Evolutionary conservation across 2,329 filamentous ascomycete species (phyloP).

Genomic region (Aspergillus sojae): DNA sequence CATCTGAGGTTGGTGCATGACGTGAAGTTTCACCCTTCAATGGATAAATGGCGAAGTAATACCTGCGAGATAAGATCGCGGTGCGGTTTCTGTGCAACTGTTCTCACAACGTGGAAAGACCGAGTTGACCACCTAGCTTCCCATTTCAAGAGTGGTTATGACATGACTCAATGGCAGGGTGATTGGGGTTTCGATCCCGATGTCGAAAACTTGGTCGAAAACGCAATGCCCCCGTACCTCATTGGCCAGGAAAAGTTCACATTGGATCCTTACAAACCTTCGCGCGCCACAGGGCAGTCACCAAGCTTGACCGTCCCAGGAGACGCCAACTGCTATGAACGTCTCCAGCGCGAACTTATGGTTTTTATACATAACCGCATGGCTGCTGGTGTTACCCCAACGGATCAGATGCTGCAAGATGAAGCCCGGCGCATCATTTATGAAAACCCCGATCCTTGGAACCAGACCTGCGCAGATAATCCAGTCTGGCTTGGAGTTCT

Average conservation of each 20-base stretch:
- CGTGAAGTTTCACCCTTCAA: conserved; percentile 56
- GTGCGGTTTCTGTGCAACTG: conserved; percentile 47
- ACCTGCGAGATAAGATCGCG: conserved; percentile 56
- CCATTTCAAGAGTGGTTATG: conserved; percentile 42
- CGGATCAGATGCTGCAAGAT: conserved; percentile 40
- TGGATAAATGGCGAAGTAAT: conserved; percentile 63
- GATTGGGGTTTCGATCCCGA: conserved; percentile 45
- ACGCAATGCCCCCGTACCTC: conserved; percentile 42
- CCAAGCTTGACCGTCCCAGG: conserved; percentile 29
- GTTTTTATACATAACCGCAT: conserved; percentile 41
- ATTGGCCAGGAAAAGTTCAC: conserved; percentile 38
- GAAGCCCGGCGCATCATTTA: conserved; percentile 40
- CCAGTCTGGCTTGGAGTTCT: conserved; percentile 48
- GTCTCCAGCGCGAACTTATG: conserved; percentile 44
- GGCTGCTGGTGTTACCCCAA: conserved; percentile 38
- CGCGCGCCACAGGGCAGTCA: conserved; percentile 18
- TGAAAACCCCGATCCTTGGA: conserved; percentile 39
- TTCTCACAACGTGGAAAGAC: conserved; percentile 47
- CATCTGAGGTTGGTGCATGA: conserved; percentile 63
- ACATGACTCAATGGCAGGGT: conserved; percentile 42
- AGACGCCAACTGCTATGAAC: conserved; percentile 46
- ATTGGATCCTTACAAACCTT: conserved; percentile 37
- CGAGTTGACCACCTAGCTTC: conserved; percentile 42
- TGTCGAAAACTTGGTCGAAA: conserved; percentile 40
- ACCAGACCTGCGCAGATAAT: conserved; percentile 51